These are phyloP conservation scores for Stellera chamaejasme DNA, from an alignment of 345 rosid species.

Conservation along the genomic window DNA sequence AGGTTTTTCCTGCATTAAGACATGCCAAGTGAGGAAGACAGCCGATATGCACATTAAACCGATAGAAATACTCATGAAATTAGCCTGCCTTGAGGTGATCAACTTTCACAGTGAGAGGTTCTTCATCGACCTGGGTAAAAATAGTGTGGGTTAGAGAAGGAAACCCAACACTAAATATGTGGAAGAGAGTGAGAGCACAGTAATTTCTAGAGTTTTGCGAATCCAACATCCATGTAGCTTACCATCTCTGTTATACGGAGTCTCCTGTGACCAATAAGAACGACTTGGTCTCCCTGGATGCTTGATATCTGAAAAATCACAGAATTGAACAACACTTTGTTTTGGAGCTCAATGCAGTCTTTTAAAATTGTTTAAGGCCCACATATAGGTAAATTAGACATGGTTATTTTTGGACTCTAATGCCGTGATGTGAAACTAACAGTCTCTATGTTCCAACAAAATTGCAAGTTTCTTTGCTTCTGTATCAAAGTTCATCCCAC, in stretches of 20 bases:
- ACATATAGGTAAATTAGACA: no score
- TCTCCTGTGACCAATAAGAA: slow-evolving; percentile 90
- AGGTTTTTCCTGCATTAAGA: slow-evolving; percentile 59
- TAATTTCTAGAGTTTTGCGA: background rate
- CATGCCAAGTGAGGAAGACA: background rate
- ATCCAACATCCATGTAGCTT: slow-evolving; percentile 18
- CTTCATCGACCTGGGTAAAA: slow-evolving; percentile 64
- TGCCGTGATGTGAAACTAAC: no score
- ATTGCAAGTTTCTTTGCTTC: no score
- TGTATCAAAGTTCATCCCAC: no score
- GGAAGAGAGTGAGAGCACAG: background rate
- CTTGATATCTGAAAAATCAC: slow-evolving; percentile 58
- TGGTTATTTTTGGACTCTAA: no score
- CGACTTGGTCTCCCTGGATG: slow-evolving; percentile 89
- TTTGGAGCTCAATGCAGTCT: no score
- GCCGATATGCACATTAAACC: background rate
- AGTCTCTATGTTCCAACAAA: no score
- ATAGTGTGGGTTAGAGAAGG: slow-evolving; percentile 14
- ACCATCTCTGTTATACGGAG: slow-evolving; percentile 94
- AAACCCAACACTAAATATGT: background rate
- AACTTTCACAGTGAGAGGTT: slow-evolving; percentile 91
- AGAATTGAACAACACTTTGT: background rate
- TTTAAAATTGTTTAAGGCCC: no score
- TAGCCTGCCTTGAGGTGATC: slow-evolving; percentile 85
- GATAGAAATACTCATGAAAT: background rate